phyloP scores from a whole-genome alignment of 805 yeast species.

The Komagataella kurtzmanii region DNA sequence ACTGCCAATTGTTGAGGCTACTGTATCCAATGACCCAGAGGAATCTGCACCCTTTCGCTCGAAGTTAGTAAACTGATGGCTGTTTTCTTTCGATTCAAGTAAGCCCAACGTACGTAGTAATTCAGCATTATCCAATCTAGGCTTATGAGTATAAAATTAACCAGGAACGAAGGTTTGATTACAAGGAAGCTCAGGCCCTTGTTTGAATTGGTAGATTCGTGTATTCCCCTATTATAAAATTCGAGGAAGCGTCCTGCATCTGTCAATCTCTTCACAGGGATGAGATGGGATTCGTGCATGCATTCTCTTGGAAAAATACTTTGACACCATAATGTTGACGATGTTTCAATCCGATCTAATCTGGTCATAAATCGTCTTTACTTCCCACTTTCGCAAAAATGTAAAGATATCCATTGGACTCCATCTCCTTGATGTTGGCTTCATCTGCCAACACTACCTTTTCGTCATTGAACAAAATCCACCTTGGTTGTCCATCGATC shows the following conservation, averaged over 20 bases:
- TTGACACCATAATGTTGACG: neutral
- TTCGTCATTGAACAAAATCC: constrained; percentile 85
- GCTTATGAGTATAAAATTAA: neutral
- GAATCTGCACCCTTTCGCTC: neutral
- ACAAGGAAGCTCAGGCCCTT: neutral
- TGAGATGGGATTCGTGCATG: no score
- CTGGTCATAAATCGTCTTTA: neutral
- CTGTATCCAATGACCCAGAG: neutral
- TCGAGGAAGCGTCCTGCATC: neutral
- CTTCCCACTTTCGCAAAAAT: constrained; percentile 16
- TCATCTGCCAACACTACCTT: constrained; percentile 54
- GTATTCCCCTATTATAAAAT: neutral
- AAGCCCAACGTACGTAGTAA: neutral
- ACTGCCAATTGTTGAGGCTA: neutral
- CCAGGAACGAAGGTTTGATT: neutral
- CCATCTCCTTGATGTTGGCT: constrained; percentile 25
- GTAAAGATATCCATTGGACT: constrained; percentile 34
- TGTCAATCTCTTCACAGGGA: neutral
- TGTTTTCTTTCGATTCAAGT: no score
- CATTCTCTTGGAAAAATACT: no score
- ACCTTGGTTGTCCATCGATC: constrained; percentile 25
- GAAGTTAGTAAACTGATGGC: neutral
- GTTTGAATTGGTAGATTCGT: neutral
- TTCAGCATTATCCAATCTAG: neutral
- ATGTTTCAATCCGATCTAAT: neutral